A percentile compares a stretch with the other conserved stretches of the same genome.
These are phyloP conservation scores for Solanum aculeatissimum DNA, from an alignment of 305 asterid genomes.

Conservation along the genomic window DNA sequence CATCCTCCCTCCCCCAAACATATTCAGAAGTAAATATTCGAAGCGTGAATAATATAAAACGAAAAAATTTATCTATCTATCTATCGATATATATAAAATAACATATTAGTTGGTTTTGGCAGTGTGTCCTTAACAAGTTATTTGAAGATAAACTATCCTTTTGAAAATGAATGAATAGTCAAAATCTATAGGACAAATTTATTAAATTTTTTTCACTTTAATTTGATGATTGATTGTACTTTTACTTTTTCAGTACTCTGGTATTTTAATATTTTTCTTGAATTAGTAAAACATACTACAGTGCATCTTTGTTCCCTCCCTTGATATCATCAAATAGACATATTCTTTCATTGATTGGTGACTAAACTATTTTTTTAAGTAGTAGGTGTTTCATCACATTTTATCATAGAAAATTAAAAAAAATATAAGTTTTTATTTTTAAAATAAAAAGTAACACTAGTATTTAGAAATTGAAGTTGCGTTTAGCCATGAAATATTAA, in stretches of 20 bases:
- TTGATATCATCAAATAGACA: neutral
- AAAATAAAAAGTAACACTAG: too few relatives aligned
- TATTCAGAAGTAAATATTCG: too few relatives aligned
- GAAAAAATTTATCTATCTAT: too few relatives aligned
- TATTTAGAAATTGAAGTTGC: too few relatives aligned
- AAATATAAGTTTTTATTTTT: too few relatives aligned
- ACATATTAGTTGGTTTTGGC: neutral
- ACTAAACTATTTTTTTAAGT: neutral
- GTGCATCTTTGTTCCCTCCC: neutral
- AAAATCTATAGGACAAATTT: neutral
- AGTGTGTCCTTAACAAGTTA: neutral
- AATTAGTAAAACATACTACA: neutral
- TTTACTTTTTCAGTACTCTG: neutral
- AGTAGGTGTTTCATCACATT: too few relatives aligned
- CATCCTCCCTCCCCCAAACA: too few relatives aligned
- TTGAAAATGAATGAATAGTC: neutral
- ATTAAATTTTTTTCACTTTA: neutral
- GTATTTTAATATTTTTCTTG: neutral
- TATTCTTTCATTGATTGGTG: slow-evolving; percentile 2
- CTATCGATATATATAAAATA: too few relatives aligned
- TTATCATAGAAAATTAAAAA: too few relatives aligned
- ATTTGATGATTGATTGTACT: neutral
- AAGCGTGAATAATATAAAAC: too few relatives aligned
- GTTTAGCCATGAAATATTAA: too few relatives aligned
- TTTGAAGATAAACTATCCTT: neutral